Evolutionary conservation across 768 basidiomycete genomes (phyloP).

Genomic region (Termitomyces sp.): DNA sequence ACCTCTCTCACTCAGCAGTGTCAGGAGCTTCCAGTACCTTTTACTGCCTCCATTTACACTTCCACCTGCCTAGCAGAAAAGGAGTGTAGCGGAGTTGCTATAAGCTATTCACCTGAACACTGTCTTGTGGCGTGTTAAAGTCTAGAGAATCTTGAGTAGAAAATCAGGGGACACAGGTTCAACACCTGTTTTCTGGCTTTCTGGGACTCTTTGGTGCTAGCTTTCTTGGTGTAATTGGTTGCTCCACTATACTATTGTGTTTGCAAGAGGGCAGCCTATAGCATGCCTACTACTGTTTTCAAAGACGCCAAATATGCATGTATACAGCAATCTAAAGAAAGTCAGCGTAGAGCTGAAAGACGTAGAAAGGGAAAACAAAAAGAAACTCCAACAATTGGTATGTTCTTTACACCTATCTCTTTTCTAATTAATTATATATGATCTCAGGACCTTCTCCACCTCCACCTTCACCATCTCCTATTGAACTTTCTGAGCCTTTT

Average conservation of each 20-base stretch:
- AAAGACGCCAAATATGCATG: neutral
- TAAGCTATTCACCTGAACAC: neutral
- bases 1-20: neutral
- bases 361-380: neutral
- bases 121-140: neutral
- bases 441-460: neutral
- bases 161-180: conserved; percentile 4
- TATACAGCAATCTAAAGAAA: neutral
- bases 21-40: neutral
- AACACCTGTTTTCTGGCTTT: conserved; percentile 13
- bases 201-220: neutral
- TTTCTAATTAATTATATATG: neutral
- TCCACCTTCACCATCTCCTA: neutral
- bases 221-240: neutral
- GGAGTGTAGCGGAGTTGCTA: neutral
- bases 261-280: neutral
- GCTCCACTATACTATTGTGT: neutral
- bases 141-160: neutral
- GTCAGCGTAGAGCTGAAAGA: neutral
- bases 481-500: neutral
- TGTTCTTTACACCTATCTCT: neutral
- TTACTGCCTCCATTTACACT: neutral
- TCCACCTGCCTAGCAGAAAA: neutral
- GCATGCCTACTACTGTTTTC: neutral
- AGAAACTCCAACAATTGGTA: neutral